phyloP scores from a whole-genome alignment of 2,329 filamentous ascomycete genomes.

The Fusarium pseudonygamai region DNA sequence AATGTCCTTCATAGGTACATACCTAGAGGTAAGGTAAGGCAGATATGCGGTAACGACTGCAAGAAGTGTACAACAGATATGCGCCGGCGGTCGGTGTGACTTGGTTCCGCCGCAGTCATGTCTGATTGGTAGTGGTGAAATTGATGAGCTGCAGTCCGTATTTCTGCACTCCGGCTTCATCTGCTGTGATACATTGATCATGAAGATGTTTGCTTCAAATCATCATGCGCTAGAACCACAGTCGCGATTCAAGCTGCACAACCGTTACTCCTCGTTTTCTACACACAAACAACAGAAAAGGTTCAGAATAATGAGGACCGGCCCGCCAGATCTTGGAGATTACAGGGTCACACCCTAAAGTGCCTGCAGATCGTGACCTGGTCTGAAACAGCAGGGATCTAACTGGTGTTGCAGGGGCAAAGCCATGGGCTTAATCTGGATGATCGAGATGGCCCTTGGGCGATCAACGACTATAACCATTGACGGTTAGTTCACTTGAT shows the following conservation, averaged over 20 bases:
- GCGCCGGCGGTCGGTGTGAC: constrained; percentile 28
- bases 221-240: not conserved
- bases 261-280: constrained; percentile 15
- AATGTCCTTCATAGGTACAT: not conserved
- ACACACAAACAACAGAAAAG: constrained; percentile 5
- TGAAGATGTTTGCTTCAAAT: constrained; percentile 10
- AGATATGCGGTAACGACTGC: not conserved
- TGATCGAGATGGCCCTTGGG: not conserved
- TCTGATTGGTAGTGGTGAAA: not conserved
- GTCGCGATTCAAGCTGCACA: constrained; percentile 7
- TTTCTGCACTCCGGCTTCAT: not conserved
- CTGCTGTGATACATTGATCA: constrained; percentile 1
- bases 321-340: constrained; percentile 38
- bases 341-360: constrained; percentile 34
- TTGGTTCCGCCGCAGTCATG: not conserved
- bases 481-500: not conserved
- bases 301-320: constrained; percentile 12
- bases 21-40: not conserved
- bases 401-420: constrained; percentile 6
- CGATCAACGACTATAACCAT: constrained; percentile 1
- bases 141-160: not conserved
- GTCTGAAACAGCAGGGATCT: constrained; percentile 28
- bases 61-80: constrained; percentile 21
- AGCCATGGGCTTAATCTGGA: constrained; percentile 17
- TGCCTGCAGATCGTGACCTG: constrained; percentile 32